A percentile compares a stretch with the other conserved stretches of the same genome.
These are phyloP conservation scores for Kernera saxatilis DNA, from an alignment of 345 rosid genomes.

Conservation along the genomic window DNA sequence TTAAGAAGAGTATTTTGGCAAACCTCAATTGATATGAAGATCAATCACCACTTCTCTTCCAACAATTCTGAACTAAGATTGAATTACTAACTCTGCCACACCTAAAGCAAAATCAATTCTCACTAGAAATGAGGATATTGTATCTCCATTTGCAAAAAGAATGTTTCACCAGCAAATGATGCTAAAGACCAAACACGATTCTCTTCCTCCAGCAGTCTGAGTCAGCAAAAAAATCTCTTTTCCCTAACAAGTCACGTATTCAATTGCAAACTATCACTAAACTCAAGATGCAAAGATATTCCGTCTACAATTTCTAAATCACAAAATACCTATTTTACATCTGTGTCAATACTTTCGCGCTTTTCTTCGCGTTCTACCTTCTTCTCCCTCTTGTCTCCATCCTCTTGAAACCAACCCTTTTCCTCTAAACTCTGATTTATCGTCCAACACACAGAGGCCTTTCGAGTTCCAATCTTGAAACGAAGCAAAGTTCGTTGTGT, in stretches of 20 bases:
- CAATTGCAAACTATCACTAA: slow-evolving; percentile 36
- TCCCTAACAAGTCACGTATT: slow-evolving; percentile 28
- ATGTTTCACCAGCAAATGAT: slow-evolving; percentile 37
- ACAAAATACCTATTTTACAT: slow-evolving; percentile 52
- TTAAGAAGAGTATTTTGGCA: neutral
- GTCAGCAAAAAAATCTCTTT: slow-evolving; percentile 21
- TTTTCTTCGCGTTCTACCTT: slow-evolving; percentile 33
- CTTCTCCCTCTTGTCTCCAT: slow-evolving; percentile 40
- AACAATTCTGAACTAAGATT: neutral
- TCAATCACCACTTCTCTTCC: slow-evolving; percentile 5
- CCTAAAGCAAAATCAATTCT: slow-evolving; percentile 2
- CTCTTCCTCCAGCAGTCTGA: slow-evolving; percentile 29
- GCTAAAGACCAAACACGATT: slow-evolving; percentile 35
- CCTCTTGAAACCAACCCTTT: slow-evolving; percentile 46
- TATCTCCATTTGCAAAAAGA: slow-evolving; percentile 28
- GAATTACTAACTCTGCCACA: neutral
- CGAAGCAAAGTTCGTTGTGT: slow-evolving; percentile 46
- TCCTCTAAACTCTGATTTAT: slow-evolving; percentile 29
- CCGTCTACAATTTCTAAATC: slow-evolving; percentile 41
- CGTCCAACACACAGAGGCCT: slow-evolving; percentile 28
- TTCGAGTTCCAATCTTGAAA: slow-evolving; percentile 56
- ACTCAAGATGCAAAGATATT: slow-evolving; percentile 39
- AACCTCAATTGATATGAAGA: neutral
- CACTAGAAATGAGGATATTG: slow-evolving; percentile 2
- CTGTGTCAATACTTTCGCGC: slow-evolving; percentile 44